Base-by-base conservation (phyloP, 345 rosid genomes). In the Aquilaria sinensis region DNA sequence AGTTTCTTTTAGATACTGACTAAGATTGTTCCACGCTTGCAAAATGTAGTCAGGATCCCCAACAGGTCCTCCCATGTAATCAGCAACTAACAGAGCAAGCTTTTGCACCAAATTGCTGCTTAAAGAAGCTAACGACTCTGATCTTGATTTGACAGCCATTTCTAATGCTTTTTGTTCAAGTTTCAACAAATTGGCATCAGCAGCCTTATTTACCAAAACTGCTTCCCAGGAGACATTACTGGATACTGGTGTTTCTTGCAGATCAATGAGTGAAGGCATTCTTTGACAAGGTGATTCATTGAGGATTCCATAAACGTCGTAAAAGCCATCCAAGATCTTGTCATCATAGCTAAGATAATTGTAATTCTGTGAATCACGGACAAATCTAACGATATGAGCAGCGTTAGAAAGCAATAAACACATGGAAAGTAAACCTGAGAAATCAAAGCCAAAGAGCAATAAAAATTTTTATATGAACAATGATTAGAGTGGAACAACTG, bases 241-340 rank as follows among this genome's bases (percentile, higher is more conserved):
- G 51, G 87, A 77, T 31, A 87, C 58, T 7, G 82, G 80, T 53
- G 84, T 78, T 68, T 90, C 96, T 76, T 92, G 98, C 64, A 92
- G 80, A 77, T 92, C 98, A 74, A 85, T 75, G 33, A 92, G 83
- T 6, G 97, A 83, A 58, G 98, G 97, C 91, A 92, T 80, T 74
- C 78, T 76, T 63, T 88, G 91, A 37, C 78, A 72, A 48, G 75
- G 61, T 47, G 88, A 78, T 57, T 68, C 83, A 9, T 73, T 80
- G 66, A 76, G 61, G 67, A 81, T 74, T 75, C 97, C 98, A 70
- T 85, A 83, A 32, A 92, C 72, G 60, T 92, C 98, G 66, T 87
- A 92, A 68, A 92, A 92, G 62, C 98, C 98, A 81, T 92, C 97
- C 83, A 84, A 51, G 76, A 92, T 81, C 86, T 89, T 92, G 90